Conservation (phyloP, 2,329 filamentous ascomycete genomes). For the Sporothrix inflata region DNA sequence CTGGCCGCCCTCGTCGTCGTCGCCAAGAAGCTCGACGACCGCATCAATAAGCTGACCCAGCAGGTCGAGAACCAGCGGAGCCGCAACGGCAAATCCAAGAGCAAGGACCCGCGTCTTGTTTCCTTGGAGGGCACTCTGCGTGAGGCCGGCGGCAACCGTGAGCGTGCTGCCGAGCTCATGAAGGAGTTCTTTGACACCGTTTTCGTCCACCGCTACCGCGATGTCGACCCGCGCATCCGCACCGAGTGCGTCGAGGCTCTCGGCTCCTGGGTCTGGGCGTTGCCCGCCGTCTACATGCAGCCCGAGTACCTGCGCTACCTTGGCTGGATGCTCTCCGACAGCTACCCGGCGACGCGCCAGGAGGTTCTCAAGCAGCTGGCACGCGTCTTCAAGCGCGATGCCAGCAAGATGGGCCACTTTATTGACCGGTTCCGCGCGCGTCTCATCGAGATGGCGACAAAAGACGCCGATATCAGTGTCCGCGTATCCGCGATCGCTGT, state of each 20-base stretch:
- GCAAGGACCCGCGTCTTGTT: slow-evolving; percentile 75
- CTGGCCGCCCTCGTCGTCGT: slow-evolving; percentile 69
- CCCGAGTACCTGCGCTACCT: slow-evolving; percentile 89
- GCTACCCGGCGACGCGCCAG: slow-evolving; percentile 71
- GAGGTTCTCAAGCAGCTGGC: slow-evolving; percentile 85
- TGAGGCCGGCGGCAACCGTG: slow-evolving; percentile 70
- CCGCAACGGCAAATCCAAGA: slow-evolving; percentile 63
- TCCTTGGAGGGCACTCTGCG: slow-evolving; percentile 73
- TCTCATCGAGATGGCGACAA: slow-evolving; percentile 88
- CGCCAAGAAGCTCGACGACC: slow-evolving; percentile 52
- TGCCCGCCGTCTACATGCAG: slow-evolving; percentile 88
- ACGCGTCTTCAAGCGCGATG: slow-evolving; percentile 76
- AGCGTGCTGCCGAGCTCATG: slow-evolving; percentile 71
- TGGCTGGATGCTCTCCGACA: slow-evolving; percentile 92
- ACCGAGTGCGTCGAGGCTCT: slow-evolving; percentile 86
- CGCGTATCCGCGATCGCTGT: slow-evolving; percentile 80
- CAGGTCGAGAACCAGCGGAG: slow-evolving; percentile 78
- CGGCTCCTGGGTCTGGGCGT: slow-evolving; percentile 82
- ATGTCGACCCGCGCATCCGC: slow-evolving; percentile 86
- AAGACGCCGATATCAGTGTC: slow-evolving; percentile 79
- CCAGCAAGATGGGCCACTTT: slow-evolving; percentile 85
- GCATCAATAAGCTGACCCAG: slow-evolving; percentile 74
- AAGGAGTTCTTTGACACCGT: slow-evolving; percentile 89
- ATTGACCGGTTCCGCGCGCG: slow-evolving; percentile 88
- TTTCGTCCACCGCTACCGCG: slow-evolving; percentile 93